These are phyloP conservation scores for Quercus berberidifolia DNA, from an alignment of 306 rosid genomes.

Conservation along the genomic window DNA sequence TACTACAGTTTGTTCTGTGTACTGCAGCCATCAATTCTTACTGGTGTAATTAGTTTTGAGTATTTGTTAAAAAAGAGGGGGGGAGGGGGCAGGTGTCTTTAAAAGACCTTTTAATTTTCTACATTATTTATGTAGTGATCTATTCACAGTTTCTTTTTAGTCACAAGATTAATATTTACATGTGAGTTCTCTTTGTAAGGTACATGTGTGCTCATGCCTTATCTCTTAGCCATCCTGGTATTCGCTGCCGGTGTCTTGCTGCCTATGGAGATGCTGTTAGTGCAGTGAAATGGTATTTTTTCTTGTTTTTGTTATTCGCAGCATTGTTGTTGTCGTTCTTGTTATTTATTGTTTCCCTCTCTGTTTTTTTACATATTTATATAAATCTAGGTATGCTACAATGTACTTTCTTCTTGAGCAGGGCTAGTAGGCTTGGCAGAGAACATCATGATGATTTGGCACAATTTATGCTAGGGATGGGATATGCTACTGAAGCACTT, in stretches of 20 bases:
- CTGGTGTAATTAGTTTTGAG: not conserved
- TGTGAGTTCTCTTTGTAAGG: slow-evolving; percentile 44
- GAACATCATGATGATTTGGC: slow-evolving; percentile 99
- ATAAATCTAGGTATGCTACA: slow-evolving; percentile 18
- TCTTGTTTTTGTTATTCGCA: not conserved
- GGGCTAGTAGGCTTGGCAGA: slow-evolving; percentile 99
- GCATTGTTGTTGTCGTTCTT: not conserved
- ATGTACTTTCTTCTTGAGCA: slow-evolving; percentile 38
- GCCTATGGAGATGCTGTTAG: slow-evolving; percentile 99
- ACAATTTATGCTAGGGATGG: slow-evolving; percentile 98
- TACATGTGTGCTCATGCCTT: slow-evolving; percentile 98
- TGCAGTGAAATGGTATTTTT: slow-evolving; percentile 87
- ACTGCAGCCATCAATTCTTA: not conserved
- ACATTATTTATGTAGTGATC: not conserved
- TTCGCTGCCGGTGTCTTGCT: slow-evolving; percentile 98
- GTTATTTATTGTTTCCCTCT: not conserved
- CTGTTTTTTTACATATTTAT: not conserved
- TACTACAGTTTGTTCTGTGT: not conserved
- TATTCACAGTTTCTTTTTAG: not conserved
- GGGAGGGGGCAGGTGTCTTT: not conserved
- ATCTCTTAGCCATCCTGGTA: slow-evolving; percentile 94
- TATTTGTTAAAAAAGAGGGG: not conserved
- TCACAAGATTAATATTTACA: slow-evolving; percentile 19
- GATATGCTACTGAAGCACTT: slow-evolving; percentile 96
- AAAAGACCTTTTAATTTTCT: not conserved